A percentile compares a stretch with the other conserved stretches of the same genome.
These are phyloP conservation scores for Aspergillus bertholletiae DNA, from an alignment of 495 filamentous ascomycete species.

Conservation along the genomic window DNA sequence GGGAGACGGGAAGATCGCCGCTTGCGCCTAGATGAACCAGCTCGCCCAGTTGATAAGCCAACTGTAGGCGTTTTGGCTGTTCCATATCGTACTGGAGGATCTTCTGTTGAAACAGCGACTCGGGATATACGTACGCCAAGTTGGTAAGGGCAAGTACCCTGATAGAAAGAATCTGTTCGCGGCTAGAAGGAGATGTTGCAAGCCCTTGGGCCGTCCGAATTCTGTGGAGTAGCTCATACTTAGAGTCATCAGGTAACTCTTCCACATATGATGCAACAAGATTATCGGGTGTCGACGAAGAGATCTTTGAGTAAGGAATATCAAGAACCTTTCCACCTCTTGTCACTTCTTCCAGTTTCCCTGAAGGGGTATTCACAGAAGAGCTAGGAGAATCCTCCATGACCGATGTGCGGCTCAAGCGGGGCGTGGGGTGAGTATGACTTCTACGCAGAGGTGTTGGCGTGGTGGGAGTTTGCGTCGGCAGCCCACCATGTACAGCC, in stretches of 20 bases:
- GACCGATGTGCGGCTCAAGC: conserved; percentile 41
- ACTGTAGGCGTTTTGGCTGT: conserved; percentile 82
- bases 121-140: conserved; percentile 81
- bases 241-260: conserved; percentile 65
- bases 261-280: conserved; percentile 60
- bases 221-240: conserved; percentile 84
- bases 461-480: conserved; percentile 35
- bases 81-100: conserved; percentile 84
- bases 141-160: conserved; percentile 88
- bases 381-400: conserved; percentile 51
- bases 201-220: conserved; percentile 79
- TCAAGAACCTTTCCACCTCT: conserved; percentile 64
- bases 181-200: conserved; percentile 55
- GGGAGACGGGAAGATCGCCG: conserved; percentile 62
- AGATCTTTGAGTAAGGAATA: conserved; percentile 62
- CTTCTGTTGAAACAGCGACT: conserved; percentile 75
- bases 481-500: conserved; percentile 22
- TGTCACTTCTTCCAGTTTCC: conserved; percentile 33
- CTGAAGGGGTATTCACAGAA: conserved; percentile 19
- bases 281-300: conserved; percentile 58
- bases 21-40: conserved; percentile 73
- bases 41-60: conserved; percentile 88
- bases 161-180: conserved; percentile 74
- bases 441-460: conserved; percentile 49
- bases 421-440: conserved; percentile 53